Percentiles rank a stretch among this genome's conserved stretches.
These are phyloP conservation scores for Naumovozyma castellii DNA, from an alignment of 805 yeast genomes.

Conservation along the genomic window DNA sequence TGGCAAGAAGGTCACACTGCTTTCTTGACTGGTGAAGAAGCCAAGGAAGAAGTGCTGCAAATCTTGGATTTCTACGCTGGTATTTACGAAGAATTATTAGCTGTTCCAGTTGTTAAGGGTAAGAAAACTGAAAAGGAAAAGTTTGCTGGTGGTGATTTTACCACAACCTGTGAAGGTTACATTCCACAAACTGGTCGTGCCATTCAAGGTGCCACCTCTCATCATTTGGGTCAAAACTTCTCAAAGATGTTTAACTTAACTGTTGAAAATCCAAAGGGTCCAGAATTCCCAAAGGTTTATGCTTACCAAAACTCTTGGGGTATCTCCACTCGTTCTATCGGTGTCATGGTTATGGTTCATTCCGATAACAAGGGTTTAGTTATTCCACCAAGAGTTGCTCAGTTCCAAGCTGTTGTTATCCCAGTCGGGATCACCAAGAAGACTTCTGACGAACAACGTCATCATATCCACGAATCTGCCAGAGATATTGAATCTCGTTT, in stretches of 20 bases:
- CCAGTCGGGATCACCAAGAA: conserved; percentile 93
- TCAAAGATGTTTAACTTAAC: conserved; percentile 95
- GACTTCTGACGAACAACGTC: conserved; percentile 68
- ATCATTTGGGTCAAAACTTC: conserved; percentile 95
- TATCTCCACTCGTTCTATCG: conserved; percentile 93
- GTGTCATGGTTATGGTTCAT: conserved; percentile 99
- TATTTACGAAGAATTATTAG: conserved; percentile 82
- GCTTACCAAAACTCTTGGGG: conserved; percentile 99
- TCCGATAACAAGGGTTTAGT: conserved; percentile 98
- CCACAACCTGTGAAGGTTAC: conserved; percentile 94
- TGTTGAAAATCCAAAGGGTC: conserved; percentile 91
- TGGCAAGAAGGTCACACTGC: conserved; percentile 99
- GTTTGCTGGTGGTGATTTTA: conserved; percentile 95
- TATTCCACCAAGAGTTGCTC: conserved; percentile 94
- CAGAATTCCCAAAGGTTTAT: conserved; percentile 73
- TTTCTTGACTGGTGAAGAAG: conserved; percentile 74
- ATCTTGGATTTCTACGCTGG: conserved; percentile 80
- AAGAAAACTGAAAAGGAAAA: conserved; percentile 93
- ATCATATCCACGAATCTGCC: conserved; percentile 61
- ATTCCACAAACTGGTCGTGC: conserved; percentile 99
- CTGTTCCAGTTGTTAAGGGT: conserved; percentile 96
- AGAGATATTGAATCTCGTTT: conserved; percentile 57
- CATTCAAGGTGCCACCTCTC: conserved; percentile 98
- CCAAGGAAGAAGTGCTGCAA: conserved; percentile 72
- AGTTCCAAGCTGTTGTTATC: conserved; percentile 80